Evolutionary conservation across 2,329 filamentous ascomycete genomes (phyloP), one percentile per base, ranked within the genome.

Genomic region (Tolypocladium ophioglossoides): DNA sequence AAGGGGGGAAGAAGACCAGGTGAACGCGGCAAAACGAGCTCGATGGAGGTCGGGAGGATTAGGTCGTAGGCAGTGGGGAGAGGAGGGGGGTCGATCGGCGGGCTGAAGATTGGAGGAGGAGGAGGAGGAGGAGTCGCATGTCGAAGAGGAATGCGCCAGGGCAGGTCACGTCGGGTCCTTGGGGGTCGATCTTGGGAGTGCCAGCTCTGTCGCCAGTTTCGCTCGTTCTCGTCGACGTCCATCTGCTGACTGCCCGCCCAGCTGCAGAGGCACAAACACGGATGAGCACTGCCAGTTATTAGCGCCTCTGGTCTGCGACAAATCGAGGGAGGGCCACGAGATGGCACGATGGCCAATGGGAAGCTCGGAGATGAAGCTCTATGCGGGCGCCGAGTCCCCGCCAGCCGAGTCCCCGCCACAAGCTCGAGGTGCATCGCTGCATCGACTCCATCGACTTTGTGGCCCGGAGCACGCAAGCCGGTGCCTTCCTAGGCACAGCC

Each of bases 321-420:
- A 32, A 47, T 24, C 44, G 24, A 47, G 27, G 44, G 41, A 47
- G 41, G 44, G 20, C 44, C 44, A 47, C 44, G 44, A 11, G 27
- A 27, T 32, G 44, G 37, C 27, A 6, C 27, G 35, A 40, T 11
- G 38, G 35, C 50, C 50, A 51, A 51, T 51, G 50, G 50, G 50
- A 32, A 51, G 50, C 50, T 51, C 50, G 9, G 37, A 34, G 37
- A 51, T 32, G 50, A 41, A 51, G 50, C 50, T 51, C 38, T 37
- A 30, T 30, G 49, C 49, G 11, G 22, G 35, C 37, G 20, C n/a
- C n/a, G n/a, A n/a, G n/a, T n/a, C n/a, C n/a, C n/a, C n/a, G n/a
- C n/a, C n/a, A 3, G 27, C 37, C 50, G 50, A 14, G 38, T 41
- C 38, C 50, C 50, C 50, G 38, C 50, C 50, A 35, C 50, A 22